Evolutionary conservation across 225 moss, liverwort and hornwort species (phyloP).

Genomic region (Bryoerythrophyllum caledonicum): DNA sequence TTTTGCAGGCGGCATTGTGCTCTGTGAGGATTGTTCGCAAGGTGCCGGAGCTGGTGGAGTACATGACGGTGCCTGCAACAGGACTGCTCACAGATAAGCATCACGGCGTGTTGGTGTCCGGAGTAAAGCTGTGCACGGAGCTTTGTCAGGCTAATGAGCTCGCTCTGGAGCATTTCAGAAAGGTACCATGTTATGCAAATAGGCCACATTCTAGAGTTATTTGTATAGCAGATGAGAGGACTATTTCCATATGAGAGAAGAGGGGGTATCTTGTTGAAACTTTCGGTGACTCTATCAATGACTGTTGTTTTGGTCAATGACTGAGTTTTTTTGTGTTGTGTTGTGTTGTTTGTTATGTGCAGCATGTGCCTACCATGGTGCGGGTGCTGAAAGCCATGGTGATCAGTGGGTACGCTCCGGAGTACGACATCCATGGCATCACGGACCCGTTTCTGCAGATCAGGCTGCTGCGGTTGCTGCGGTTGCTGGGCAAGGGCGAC

Average conservation of each 20-base stretch:
- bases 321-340: slow-evolving; percentile 1
- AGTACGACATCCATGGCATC: slow-evolving; percentile 75
- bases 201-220: neutral
- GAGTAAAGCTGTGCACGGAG: slow-evolving; percentile 76
- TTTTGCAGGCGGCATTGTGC: slow-evolving; percentile 84
- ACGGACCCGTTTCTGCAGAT: slow-evolving; percentile 79
- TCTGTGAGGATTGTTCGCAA: slow-evolving; percentile 77
- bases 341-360: slow-evolving; percentile 26
- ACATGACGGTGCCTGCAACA: slow-evolving; percentile 63
- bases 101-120: slow-evolving; percentile 79
- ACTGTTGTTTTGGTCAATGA: neutral
- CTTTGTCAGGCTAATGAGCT: slow-evolving; percentile 64
- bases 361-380: slow-evolving; percentile 69
- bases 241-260: too few species aligned
- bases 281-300: too few species aligned
- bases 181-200: slow-evolving; percentile 40
- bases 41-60: slow-evolving; percentile 75
- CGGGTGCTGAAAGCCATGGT: slow-evolving; percentile 72
- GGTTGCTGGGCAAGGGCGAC: slow-evolving; percentile 68
- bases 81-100: slow-evolving; percentile 72
- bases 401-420: slow-evolving; percentile 73
- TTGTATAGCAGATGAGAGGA: too few species aligned
- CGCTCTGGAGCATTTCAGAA: slow-evolving; percentile 72
- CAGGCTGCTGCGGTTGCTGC: slow-evolving; percentile 64
- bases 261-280: too few species aligned